A percentile compares a stretch with the other conserved stretches of the same genome.
Conservation (phyloP, 768 basidiomycete genomes). For the Tremella mesenterica region DNA sequence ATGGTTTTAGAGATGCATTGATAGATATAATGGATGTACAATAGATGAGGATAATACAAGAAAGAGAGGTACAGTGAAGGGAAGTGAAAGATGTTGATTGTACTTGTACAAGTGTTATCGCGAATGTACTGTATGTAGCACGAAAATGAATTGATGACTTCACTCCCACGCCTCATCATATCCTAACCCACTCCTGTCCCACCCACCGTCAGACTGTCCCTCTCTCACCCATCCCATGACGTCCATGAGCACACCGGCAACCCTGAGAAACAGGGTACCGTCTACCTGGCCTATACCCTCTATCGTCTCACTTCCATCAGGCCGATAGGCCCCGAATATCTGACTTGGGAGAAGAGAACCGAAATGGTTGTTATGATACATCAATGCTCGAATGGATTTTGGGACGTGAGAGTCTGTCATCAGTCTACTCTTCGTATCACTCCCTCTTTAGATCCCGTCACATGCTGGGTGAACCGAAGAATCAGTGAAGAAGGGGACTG, state of each 20-base stretch:
- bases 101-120: too few species aligned
- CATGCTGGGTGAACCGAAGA: too few species aligned
- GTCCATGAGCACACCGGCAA: constrained; percentile 28
- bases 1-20: too few species aligned
- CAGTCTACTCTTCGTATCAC: neutral
- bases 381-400: constrained; percentile 28
- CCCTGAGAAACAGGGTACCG: constrained; percentile 25
- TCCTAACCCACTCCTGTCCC: constrained; percentile 26
- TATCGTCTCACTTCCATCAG: constrained; percentile 16
- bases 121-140: too few species aligned
- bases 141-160: too few species aligned
- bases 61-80: too few species aligned
- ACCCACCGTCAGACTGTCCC: constrained; percentile 20
- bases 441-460: too few species aligned
- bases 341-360: constrained; percentile 7
- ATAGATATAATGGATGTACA: too few species aligned
- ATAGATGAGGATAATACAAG: too few species aligned
- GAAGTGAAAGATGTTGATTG: too few species aligned
- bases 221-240: constrained; percentile 28
- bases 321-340: neutral
- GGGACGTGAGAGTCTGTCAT: constrained; percentile 30
- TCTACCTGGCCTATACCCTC: constrained; percentile 19
- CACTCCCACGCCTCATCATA: constrained; percentile 31
- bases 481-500: too few species aligned
- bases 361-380: constrained; percentile 16